Evolutionary conservation across 306 rosid species (phyloP), one percentile per base, ranked within the genome.

Genomic region (Benincasa hispida): DNA sequence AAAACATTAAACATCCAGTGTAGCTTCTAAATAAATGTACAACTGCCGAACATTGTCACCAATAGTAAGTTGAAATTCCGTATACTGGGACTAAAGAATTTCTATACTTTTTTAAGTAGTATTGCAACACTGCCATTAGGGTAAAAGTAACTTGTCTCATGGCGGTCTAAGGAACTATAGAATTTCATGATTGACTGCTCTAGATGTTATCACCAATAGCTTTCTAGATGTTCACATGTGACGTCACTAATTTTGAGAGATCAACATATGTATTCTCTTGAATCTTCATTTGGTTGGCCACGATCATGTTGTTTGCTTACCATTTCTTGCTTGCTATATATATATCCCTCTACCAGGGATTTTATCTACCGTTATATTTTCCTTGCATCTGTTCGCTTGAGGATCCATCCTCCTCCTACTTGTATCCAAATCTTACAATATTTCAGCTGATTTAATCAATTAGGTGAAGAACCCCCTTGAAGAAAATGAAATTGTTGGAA

Each of bases 381-480:
- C 39, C 75, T 70, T 25, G 58, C 58, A 47, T 15, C 57, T 70
- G 58, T 70, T 22, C 27, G 41, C 59, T 48, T 72, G 76, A 22
- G 39, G 22, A 47, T 25, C 27, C 41, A 72, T 72, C 42, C 41
- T 45, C 45, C 57, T 69, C 25, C 58, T 72, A 72, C 59, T 47
- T 72, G 75, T 70, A 25, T 70, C 56, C 76, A 42, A 45, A n/a
- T 70, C 78, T 79, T 75, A 79, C 76, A 34, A 79, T 54, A 77
- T 53, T 75, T 65, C 66, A 62, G 55, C 56, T 78, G 74, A 78
- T 83, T 83, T 39, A 77, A 86, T 80, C 78, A 79, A 82, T 81
- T 87, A 95, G 99, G 97, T 92, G 89, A 87, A 89, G 83, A 92
- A 95, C 76, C 99, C 99, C 72, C 79, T 89, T 58, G 97, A 95